Conservation (phyloP, 2,329 filamentous ascomycete genomes). For the Sphaceloma murrayae region DNA sequence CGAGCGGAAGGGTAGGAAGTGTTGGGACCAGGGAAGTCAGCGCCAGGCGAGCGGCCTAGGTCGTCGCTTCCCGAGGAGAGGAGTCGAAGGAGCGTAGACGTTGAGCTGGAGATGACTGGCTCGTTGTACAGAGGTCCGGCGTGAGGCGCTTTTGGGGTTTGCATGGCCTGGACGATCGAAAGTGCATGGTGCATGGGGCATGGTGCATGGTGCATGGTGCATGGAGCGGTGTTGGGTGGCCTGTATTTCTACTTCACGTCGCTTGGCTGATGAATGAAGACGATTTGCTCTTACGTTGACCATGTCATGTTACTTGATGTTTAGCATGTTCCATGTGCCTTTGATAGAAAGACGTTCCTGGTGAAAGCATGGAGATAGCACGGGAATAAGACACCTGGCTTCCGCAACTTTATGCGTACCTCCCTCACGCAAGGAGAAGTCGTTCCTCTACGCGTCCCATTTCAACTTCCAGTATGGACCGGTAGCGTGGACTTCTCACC, state of each 20-base stretch:
- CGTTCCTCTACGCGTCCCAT: background rate
- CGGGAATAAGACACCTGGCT: background rate
- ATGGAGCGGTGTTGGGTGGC: slow-evolving; percentile 2
- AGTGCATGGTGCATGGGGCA: slow-evolving; percentile 12
- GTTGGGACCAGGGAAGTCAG: slow-evolving; percentile 25
- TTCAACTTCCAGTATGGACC: slow-evolving; percentile 1
- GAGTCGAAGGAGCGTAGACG: no score
- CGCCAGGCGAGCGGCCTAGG: slow-evolving; percentile 8
- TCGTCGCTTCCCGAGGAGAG: background rate
- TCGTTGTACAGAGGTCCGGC: no score
- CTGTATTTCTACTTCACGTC: slow-evolving; percentile 13
- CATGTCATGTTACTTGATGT: no score
- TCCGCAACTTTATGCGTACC: background rate
- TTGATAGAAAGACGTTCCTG: no score
- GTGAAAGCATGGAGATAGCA: slow-evolving; percentile 3
- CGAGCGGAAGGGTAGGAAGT: slow-evolving; percentile 42
- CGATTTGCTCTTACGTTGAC: slow-evolving; percentile 4
- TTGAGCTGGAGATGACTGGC: no score
- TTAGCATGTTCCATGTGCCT: no score
- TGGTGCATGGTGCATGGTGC: slow-evolving; percentile 7
- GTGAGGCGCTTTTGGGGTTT: no score
- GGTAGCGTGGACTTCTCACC: slow-evolving; percentile 1
- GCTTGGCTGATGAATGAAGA: slow-evolving; percentile 3
- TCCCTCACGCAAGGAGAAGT: background rate
- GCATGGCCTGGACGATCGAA: slow-evolving; percentile 13